Evolutionary conservation across 2,329 filamentous ascomycete species (phyloP), one percentile per base, ranked within the genome.

Genomic region (Lizonia empirigonia): DNA sequence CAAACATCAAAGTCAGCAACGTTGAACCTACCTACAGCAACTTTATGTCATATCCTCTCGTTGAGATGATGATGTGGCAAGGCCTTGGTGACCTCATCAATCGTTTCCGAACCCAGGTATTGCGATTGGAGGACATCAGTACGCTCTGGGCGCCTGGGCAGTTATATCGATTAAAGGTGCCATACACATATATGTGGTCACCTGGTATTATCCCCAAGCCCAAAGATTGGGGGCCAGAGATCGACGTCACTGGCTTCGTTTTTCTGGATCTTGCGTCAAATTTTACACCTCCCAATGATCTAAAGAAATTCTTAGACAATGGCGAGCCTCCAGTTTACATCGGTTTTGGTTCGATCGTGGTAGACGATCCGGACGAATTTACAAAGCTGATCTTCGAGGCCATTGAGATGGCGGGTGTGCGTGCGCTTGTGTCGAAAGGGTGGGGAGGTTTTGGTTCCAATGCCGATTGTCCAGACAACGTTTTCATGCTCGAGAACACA

Each of bases 211-310:
- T 89, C 0, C 83, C 85, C 0, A 89, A 89, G 60, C 86, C 86
- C 0, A 71, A 77, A 16, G 86, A 89, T 60, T 89, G 86, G 86
- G 84, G 85, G 2, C 77, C 78, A 13, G 81, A 89, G 60, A 84
- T 93, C 48, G 86, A 90, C 63, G 83, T 91, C 18, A 85, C 87
- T 1, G 89, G 90, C 16, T 93, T 92, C 62, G 87, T 91, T 4
- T 93, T 92, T 63, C 79, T 91, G 0, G 87, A 90, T 49, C 77
- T 85, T 8, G 85, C 87, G 7, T 82, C 82, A 4, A 76, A 78
- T 1, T 89, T 84, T 61, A 73, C 78, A 16, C 86, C 86, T 0
- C 82, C 85, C 0, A 70, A 78, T 2, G 77, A 80, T 0, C 74
- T 89, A n/a, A 57, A 57, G 18, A 63, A 63, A 15, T 74, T 74